A percentile compares a stretch with the other conserved stretches of the same genome.
phyloP scores from a whole-genome alignment of 2,329 filamentous ascomycete species.

The Botrytis tulipae region DNA sequence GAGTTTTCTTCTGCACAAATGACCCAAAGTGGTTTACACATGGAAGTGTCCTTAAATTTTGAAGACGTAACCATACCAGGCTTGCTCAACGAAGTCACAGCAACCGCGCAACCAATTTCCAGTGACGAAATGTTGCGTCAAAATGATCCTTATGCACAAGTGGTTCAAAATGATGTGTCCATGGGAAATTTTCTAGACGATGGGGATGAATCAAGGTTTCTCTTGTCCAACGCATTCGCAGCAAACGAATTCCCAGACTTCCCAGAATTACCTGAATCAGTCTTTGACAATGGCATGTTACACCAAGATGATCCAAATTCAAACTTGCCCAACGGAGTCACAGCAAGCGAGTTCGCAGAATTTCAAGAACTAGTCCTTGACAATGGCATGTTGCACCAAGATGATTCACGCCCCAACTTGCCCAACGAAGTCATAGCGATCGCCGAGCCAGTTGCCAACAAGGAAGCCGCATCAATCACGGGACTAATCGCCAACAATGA shows the following conservation, averaged over 20 bases:
- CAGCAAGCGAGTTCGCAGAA: background rate
- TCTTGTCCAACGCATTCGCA: background rate
- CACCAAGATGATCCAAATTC: background rate
- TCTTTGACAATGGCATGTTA: background rate
- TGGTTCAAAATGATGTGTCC: background rate
- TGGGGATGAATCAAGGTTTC: background rate
- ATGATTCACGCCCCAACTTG: background rate
- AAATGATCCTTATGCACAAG: background rate
- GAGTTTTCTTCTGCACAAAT: background rate
- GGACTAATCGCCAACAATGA: background rate
- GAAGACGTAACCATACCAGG: background rate
- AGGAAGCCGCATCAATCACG: background rate
- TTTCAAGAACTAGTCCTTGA: no score
- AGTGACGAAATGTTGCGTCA: background rate
- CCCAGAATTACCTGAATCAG: no score
- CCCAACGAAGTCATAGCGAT: background rate
- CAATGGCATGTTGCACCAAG: background rate
- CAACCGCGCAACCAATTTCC: background rate
- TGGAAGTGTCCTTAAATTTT: background rate
- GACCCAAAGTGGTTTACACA: background rate
- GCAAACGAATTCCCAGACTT: background rate
- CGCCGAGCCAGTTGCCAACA: background rate
- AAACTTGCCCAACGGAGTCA: background rate
- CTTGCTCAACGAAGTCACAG: background rate
- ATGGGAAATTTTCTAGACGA: background rate